Base-by-base conservation (phyloP, 352 stramenopile species). In the Halophytophthora polymorphica region DNA sequence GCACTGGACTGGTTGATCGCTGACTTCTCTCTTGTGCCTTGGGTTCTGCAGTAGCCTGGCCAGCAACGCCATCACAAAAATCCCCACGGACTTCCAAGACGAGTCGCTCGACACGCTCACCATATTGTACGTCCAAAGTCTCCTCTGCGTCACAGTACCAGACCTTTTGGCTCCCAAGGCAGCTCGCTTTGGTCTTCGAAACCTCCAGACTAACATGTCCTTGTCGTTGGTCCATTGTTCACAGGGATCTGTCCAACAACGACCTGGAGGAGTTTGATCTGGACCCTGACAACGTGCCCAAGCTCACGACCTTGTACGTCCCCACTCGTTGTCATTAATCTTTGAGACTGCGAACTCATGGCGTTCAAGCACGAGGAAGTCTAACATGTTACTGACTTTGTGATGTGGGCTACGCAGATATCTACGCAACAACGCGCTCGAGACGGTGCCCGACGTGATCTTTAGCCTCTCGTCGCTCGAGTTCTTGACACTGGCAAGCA, bases 381-480 rank as follows among this genome's bases (percentile, higher is more conserved):
- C n/a, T n/a, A n/a, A n/a, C n/a, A n/a, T n/a, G n/a, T n/a, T n/a
- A n/a, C n/a, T 6, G 23, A 6, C 23, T 54, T 31, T 13, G 6
- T 38, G 25, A 29, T 5, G 38, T 50, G 15, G 18, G 18, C 15
- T 17, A 34, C 17, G 14, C 37, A 83, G 72, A 39, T 62, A 64
- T 51, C 61, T 90, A 33, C 61, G 75, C 23, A 58, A 60, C 19
- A 90, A 90, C 56, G 63, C 66, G 3, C 45, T 90, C 18, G 45
- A 49, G 12, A 47, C 50, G 0, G 54, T 90, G 14, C 80, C 80
- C 6, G 40, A 65, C 0, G 67, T 77, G 14, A 43, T 90, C n/a
- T 90, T 88, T 41, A 67, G 70, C 25, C 39, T 90, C 21, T 53
- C 68, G 18, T 73, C 54, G 2, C 54, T 90, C n/a, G 64, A 77